Conservation (phyloP, 2,329 filamentous ascomycete species). For the Xylariaceae sp. region DNA sequence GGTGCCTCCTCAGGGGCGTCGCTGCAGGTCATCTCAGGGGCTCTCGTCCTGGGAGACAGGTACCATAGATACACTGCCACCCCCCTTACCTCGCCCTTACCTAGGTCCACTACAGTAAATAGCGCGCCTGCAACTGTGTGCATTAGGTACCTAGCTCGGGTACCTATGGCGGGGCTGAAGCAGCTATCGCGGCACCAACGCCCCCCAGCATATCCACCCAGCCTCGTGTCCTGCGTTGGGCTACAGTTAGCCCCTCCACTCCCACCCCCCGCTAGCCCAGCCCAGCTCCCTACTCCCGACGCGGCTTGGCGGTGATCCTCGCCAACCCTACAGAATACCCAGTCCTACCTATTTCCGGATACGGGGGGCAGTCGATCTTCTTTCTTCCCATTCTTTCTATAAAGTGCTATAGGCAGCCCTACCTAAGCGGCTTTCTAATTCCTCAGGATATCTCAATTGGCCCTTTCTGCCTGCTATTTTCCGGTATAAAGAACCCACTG, state of each 20-base stretch:
- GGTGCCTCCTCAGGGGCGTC: too few species aligned
- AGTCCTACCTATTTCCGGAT: slow-evolving; percentile 16
- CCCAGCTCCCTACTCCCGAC: slow-evolving; percentile 7
- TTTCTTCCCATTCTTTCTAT: slow-evolving; percentile 8
- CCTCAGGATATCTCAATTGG: slow-evolving; percentile 4
- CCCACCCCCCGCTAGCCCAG: slow-evolving; percentile 14
- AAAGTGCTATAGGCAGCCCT: slow-evolving; percentile 6
- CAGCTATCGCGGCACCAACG: slow-evolving; percentile 3
- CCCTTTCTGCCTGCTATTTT: background rate
- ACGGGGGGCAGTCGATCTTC: slow-evolving; percentile 1
- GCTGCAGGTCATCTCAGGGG: slow-evolving; percentile 9
- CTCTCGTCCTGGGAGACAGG: background rate
- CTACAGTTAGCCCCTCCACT: background rate
- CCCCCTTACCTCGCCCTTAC: too few species aligned
- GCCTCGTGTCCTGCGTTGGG: slow-evolving; percentile 4
- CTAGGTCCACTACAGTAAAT: too few species aligned
- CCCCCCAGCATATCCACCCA: background rate
- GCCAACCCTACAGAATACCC: slow-evolving; percentile 1
- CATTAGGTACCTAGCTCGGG: too few species aligned
- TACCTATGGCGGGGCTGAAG: background rate
- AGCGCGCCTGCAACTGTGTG: too few species aligned
- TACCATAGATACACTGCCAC: too few species aligned
- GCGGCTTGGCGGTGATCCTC: slow-evolving; percentile 14
- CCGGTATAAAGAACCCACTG: background rate
- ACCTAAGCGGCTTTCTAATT: background rate